Conservation (phyloP, 768 basidiomycete species). For the Russula vinacea region DNA sequence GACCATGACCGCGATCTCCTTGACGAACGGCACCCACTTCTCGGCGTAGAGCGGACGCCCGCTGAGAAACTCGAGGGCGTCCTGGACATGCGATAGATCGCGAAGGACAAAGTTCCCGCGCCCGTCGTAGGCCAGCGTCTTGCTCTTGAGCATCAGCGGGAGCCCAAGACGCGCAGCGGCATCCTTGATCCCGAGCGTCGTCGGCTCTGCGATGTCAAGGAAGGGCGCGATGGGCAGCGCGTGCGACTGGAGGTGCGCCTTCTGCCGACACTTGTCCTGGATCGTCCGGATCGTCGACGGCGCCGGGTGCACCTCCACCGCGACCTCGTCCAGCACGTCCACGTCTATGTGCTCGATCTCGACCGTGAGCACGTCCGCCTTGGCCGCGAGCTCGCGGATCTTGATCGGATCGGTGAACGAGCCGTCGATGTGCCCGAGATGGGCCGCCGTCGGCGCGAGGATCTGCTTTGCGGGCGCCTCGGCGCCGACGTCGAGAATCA, state of each 20-base stretch:
- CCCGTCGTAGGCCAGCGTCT: conserved; percentile 95
- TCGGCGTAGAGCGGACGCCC: conserved; percentile 87
- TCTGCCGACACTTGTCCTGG: conserved; percentile 72
- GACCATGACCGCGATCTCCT: conserved; percentile 97
- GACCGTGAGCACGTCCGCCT: conserved; percentile 85
- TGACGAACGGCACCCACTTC: conserved; percentile 83
- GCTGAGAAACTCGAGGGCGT: conserved; percentile 56
- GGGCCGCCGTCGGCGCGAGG: conserved; percentile 50
- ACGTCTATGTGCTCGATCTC: conserved; percentile 97
- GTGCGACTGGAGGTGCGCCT: conserved; percentile 50
- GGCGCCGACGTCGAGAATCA: conserved; percentile 83
- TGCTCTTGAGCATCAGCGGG: conserved; percentile 93
- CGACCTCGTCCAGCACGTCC: conserved; percentile 61
- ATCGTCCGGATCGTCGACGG: conserved; percentile 81
- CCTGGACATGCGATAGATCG: conserved; percentile 48
- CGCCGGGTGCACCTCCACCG: conserved; percentile 58
- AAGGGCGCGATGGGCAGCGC: conserved; percentile 60
- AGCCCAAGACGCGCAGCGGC: conserved; percentile 64
- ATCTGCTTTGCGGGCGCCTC: conserved; percentile 88
- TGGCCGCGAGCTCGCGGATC: conserved; percentile 73
- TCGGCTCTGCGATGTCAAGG: conserved; percentile 50
- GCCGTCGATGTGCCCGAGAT: conserved; percentile 73
- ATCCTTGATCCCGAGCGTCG: conserved; percentile 48
- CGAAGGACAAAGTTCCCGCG: conserved; percentile 84
- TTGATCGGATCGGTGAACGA: conserved; percentile 78